phyloP scores from a whole-genome alignment of 2,329 filamentous ascomycete species.

The Arthrobotrys pseudoclavata region DNA sequence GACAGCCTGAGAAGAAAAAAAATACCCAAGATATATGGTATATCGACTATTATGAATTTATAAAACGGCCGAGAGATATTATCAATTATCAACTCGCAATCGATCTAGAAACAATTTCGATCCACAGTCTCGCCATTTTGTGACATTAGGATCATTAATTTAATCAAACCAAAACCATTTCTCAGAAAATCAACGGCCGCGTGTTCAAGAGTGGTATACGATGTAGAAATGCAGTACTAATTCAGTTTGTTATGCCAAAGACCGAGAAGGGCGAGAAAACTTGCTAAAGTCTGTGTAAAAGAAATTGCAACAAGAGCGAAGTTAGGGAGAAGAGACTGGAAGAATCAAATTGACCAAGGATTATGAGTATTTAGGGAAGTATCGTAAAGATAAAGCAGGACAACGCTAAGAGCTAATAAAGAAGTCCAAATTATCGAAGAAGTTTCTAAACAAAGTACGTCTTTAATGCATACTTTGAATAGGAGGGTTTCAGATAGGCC shows the following conservation, averaged over 20 bases:
- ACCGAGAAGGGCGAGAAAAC: neutral
- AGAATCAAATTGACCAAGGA: neutral
- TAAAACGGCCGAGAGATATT: too few relatives aligned
- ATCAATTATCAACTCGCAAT: too few relatives aligned
- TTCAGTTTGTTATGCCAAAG: neutral
- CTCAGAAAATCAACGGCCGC: neutral
- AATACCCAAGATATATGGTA: too few relatives aligned
- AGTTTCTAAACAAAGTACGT: neutral
- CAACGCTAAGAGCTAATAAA: neutral
- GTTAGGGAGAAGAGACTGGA: too few relatives aligned
- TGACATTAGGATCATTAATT: too few relatives aligned
- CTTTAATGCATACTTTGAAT: neutral
- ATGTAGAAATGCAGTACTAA: neutral
- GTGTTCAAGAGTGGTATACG: too few relatives aligned
- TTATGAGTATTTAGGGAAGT: neutral
- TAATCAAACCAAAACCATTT: neutral
- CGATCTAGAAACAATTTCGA: too few relatives aligned
- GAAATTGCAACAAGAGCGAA: neutral
- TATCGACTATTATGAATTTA: too few relatives aligned
- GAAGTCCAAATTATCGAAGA: neutral
- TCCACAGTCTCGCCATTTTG: too few relatives aligned
- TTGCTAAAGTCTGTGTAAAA: neutral
- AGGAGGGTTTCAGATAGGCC: neutral
- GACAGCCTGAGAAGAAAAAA: too few relatives aligned
- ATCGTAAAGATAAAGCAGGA: neutral